Percentiles rank a stretch among this genome's conserved stretches.
Conservation (phyloP, 2,329 filamentous ascomycete species). For the Trichoderma brevicompactum region DNA sequence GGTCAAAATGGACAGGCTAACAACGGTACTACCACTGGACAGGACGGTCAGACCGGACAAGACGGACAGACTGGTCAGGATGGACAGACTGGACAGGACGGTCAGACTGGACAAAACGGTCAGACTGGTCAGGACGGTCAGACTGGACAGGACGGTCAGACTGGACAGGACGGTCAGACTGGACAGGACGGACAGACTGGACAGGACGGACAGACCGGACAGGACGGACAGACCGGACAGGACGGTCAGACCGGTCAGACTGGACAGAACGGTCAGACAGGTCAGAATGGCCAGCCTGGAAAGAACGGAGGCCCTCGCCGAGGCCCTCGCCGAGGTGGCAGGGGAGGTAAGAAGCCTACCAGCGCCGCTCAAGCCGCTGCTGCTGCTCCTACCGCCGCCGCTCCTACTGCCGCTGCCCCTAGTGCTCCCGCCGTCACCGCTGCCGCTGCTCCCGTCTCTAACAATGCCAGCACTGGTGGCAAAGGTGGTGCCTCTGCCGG, state of each 20-base stretch:
- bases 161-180: too few relatives aligned
- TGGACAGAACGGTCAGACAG: neutral
- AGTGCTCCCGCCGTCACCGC: neutral
- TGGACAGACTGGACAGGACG: too few relatives aligned
- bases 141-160: neutral
- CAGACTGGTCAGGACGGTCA: too few relatives aligned
- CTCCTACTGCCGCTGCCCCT: neutral
- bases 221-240: slow-evolving; percentile 6
- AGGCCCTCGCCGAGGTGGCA: neutral
- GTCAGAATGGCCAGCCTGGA: slow-evolving; percentile 7
- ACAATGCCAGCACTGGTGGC: slow-evolving; percentile 14
- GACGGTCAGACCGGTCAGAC: neutral
- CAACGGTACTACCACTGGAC: neutral
- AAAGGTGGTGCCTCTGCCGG: slow-evolving; percentile 38
- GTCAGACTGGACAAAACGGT: too few relatives aligned
- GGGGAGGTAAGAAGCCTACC: neutral
- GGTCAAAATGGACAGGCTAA: slow-evolving; percentile 2
- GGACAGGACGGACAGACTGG: slow-evolving; percentile 4
- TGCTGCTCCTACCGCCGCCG: neutral
- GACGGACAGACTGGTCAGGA: too few relatives aligned
- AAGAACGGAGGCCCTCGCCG: neutral
- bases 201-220: slow-evolving; percentile 5
- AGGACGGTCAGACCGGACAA: slow-evolving; percentile 16
- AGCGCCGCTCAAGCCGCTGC: neutral
- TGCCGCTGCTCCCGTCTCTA: slow-evolving; percentile 29